Percentiles rank a stretch among this genome's conserved stretches.
These are phyloP conservation scores for Setaria italica DNA, from an alignment of 202 grass and related monocot species.

Conservation along the genomic window DNA sequence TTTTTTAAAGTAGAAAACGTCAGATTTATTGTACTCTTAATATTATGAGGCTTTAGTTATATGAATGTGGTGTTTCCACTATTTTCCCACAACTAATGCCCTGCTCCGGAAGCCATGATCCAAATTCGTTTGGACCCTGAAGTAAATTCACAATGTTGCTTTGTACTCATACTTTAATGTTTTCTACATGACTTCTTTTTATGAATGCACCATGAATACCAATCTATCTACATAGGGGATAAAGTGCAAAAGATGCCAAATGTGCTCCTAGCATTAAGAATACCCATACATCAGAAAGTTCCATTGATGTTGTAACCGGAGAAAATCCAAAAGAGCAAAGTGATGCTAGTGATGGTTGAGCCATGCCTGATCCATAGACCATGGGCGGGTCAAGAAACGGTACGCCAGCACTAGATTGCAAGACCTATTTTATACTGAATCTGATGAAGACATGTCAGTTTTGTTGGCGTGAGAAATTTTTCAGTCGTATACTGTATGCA, in stretches of 20 bases:
- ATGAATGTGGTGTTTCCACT: background rate
- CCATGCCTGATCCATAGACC: background rate
- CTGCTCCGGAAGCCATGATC: background rate
- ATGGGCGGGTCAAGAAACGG: background rate
- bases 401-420: background rate
- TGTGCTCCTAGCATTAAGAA: background rate
- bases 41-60: slow-evolving; percentile 7
- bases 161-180: background rate
- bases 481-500: slow-evolving; percentile 30
- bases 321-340: background rate
- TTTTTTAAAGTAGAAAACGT: background rate
- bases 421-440: background rate
- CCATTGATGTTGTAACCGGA: background rate
- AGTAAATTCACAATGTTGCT: slow-evolving; percentile 8
- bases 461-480: background rate
- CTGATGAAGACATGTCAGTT: background rate
- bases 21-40: background rate
- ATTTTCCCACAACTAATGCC: background rate
- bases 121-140: background rate
- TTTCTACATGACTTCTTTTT: background rate
- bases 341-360: background rate
- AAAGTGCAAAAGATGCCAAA: background rate
- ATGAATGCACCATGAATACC: background rate
- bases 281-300: background rate
- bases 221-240: background rate